Conservation (phyloP, 2,329 filamentous ascomycete genomes). For the Gremmenia infestans region DNA sequence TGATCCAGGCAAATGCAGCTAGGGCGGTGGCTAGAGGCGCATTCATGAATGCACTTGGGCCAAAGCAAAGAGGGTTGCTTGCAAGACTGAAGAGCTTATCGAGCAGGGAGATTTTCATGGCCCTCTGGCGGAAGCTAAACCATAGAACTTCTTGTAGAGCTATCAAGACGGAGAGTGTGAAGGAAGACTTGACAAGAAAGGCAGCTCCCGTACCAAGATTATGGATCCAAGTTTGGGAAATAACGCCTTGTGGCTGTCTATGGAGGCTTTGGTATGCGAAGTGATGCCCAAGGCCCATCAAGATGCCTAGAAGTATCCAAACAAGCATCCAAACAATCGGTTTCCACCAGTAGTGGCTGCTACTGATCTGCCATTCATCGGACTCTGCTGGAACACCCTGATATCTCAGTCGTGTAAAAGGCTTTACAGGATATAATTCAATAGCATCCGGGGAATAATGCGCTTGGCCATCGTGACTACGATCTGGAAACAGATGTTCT, state of each 20-base stretch:
- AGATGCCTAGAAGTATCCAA: not conserved
- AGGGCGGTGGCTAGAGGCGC: not conserved
- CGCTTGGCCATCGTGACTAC: no score
- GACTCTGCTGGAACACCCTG: no score
- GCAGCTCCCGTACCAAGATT: not conserved
- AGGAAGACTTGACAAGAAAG: not conserved
- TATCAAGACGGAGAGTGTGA: not conserved
- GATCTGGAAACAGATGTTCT: no score
- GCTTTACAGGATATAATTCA: no score
- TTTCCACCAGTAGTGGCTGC: not conserved
- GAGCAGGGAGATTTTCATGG: not conserved
- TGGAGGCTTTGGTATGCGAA: not conserved
- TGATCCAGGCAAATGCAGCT: not conserved
- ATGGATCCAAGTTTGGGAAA: not conserved
- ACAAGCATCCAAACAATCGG: not conserved
- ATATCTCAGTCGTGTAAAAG: no score
- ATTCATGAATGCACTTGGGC: not conserved
- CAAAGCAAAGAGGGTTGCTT: not conserved
- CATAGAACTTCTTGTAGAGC: not conserved
- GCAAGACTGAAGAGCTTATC: slow-evolving; percentile 1
- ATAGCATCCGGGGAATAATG: no score
- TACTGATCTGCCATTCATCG: not conserved
- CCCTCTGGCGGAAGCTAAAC: not conserved
- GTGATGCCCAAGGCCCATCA: not conserved
- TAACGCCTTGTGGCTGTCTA: not conserved